Conservation (phyloP, 1,284 basidiomycete genomes). For the Blastosporella zonata region DNA sequence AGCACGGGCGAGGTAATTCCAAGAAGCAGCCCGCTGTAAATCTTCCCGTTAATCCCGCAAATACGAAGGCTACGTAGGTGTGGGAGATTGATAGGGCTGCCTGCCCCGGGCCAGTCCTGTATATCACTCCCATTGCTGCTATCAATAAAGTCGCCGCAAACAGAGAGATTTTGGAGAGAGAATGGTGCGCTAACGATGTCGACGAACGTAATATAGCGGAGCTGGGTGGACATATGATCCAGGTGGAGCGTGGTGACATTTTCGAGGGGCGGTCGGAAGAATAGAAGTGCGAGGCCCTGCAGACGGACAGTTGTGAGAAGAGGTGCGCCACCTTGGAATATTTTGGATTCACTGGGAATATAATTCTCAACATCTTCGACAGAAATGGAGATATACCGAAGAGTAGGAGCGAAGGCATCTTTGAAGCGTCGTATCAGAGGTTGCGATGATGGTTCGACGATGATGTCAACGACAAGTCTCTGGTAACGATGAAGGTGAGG, state of each 20-base stretch:
- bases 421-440: conserved; percentile 29
- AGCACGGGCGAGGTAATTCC: conserved; percentile 33
- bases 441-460: conserved; percentile 22
- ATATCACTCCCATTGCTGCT: background rate
- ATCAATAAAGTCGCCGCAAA: conserved; percentile 35
- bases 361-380: conserved; percentile 27
- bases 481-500: conserved; percentile 33
- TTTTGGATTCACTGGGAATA: conserved; percentile 18
- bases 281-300: conserved; percentile 37
- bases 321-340: conserved; percentile 31
- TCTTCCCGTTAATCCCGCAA: conserved; percentile 29
- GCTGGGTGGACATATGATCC: conserved; percentile 33
- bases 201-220: conserved; percentile 29
- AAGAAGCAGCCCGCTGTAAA: conserved; percentile 32
- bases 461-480: conserved; percentile 30
- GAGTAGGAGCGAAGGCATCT: conserved; percentile 24
- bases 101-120: conserved; percentile 21
- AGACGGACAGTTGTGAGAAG: conserved; percentile 37
- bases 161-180: conserved; percentile 33
- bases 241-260: conserved; percentile 38
- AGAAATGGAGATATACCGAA: conserved; percentile 35
- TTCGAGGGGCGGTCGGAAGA: conserved; percentile 35
- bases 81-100: conserved; percentile 26
- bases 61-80: conserved; percentile 35
- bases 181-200: conserved; percentile 28